A percentile compares a stretch with the other conserved stretches of the same genome.
Evolutionary conservation across 2,329 filamentous ascomycete genomes (phyloP).

Genomic region (Grosmannia clavigera): DNA sequence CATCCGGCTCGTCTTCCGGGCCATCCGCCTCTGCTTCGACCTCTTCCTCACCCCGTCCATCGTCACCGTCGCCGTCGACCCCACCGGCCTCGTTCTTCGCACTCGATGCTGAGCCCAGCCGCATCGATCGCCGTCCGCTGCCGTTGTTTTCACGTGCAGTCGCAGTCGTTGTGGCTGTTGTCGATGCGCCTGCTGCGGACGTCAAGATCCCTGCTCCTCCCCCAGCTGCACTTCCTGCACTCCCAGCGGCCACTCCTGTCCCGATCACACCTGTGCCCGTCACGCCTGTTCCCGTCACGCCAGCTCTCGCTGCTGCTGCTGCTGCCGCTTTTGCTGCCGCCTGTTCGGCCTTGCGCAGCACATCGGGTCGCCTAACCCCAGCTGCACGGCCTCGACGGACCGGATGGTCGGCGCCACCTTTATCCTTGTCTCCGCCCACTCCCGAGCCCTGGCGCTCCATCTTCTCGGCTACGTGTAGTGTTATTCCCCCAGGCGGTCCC

Average conservation of each 20-base stretch:
- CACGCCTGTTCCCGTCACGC: too few species aligned
- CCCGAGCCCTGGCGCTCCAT: slow-evolving; percentile 24
- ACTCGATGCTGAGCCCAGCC: slow-evolving; percentile 39
- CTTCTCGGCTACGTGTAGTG: slow-evolving; percentile 16
- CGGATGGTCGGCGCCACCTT: slow-evolving; percentile 17
- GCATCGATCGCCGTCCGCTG: slow-evolving; percentile 21
- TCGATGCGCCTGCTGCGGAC: neutral
- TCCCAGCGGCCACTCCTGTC: too few species aligned
- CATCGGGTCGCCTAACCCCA: slow-evolving; percentile 41
- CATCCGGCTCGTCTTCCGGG: neutral
- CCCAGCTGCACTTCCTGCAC: too few species aligned
- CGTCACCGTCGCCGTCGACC: slow-evolving; percentile 23
- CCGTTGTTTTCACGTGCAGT: slow-evolving; percentile 3
- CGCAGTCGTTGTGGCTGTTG: slow-evolving; percentile 3
- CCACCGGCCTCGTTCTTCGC: slow-evolving; percentile 17
- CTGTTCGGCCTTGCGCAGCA: slow-evolving; percentile 50
- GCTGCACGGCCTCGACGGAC: slow-evolving; percentile 25
- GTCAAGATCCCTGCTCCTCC: too few species aligned
- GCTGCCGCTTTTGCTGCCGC: slow-evolving; percentile 39
- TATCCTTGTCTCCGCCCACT: slow-evolving; percentile 14
- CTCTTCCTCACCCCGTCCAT: slow-evolving; percentile 8
- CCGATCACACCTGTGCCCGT: too few species aligned
- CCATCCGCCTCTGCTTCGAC: slow-evolving; percentile 2
- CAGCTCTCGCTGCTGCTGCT: slow-evolving; percentile 26
- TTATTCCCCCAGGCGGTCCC: slow-evolving; percentile 7